A percentile compares a stretch with the other conserved stretches of the same genome.
Conservation (phyloP, 352 stramenopile genomes). For the Pythium aristosporum region DNA sequence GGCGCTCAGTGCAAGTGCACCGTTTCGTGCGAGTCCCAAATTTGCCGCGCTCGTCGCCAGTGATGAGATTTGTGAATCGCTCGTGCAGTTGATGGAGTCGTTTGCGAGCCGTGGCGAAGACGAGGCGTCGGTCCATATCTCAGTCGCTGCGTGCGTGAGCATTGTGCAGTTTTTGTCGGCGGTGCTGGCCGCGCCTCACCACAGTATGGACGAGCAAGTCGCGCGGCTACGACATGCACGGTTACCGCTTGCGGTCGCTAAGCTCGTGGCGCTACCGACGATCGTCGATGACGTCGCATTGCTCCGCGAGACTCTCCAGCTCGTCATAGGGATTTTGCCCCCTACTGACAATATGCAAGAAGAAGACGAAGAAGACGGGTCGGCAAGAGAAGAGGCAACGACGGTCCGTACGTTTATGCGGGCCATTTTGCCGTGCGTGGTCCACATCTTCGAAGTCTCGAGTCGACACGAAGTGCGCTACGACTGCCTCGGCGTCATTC, state of each 20-base stretch:
- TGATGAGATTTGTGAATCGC: conserved; percentile 36
- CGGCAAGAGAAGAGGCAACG: conserved; percentile 15
- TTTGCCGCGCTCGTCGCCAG: conserved; percentile 46
- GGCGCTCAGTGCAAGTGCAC: conserved; percentile 44
- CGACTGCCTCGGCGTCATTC: conserved; percentile 57
- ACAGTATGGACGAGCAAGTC: conserved; percentile 23
- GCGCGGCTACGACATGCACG: conserved; percentile 37
- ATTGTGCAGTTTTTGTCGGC: conserved; percentile 21
- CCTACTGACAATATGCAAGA: conserved; percentile 33
- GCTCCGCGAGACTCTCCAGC: conserved; percentile 55
- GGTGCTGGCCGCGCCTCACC: conserved; percentile 17
- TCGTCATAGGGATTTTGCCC: conserved; percentile 51
- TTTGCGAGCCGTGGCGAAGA: conserved; percentile 1
- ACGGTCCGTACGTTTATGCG: conserved; percentile 32
- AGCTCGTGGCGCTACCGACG: conserved; percentile 40
- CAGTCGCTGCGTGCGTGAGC: conserved; percentile 7
- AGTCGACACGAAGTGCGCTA: conserved; percentile 47
- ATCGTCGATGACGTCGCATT: conserved; percentile 46
- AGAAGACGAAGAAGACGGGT: conserved; percentile 7
- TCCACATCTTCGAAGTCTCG: conserved; percentile 55
- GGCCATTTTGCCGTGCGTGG: conserved; percentile 46
- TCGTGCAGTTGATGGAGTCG: conserved; percentile 28
- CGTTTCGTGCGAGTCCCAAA: conserved; percentile 33
- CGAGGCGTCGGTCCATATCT: neutral
- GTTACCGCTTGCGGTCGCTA: conserved; percentile 46